Evolutionary conservation across 345 rosid species (phyloP).

Genomic region (Salix exigua): DNA sequence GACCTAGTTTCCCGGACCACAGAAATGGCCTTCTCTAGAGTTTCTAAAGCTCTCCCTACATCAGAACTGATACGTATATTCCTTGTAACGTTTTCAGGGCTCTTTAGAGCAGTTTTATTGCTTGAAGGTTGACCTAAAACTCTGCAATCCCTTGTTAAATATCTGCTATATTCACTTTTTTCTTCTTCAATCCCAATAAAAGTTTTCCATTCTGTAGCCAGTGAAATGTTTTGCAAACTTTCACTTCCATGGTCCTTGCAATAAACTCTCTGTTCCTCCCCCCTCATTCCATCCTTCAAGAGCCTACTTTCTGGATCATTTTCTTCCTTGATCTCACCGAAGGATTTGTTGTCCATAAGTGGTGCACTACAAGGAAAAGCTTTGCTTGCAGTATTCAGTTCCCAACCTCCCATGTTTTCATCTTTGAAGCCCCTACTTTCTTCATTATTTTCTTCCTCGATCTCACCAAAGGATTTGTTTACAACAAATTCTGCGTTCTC

Average conservation of each 20-base stretch:
- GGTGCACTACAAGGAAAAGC: not conserved
- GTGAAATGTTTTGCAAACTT: slow-evolving; percentile 10
- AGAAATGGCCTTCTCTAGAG: slow-evolving; percentile 62
- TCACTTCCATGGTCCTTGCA: slow-evolving; percentile 11
- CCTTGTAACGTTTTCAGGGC: slow-evolving; percentile 30
- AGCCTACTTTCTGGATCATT: not conserved
- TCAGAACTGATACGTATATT: slow-evolving; percentile 45
- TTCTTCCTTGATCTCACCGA: slow-evolving; percentile 14
- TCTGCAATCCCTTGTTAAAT: slow-evolving; percentile 15
- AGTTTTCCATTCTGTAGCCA: slow-evolving; percentile 24
- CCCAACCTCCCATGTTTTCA: not conserved
- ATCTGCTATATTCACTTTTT: slow-evolving; percentile 24
- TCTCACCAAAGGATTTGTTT: slow-evolving; percentile 11
- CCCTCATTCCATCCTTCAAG: slow-evolving; percentile 9
- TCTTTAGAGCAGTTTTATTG: slow-evolving; percentile 3
- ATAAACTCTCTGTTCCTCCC: not conserved
- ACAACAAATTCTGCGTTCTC: not conserved
- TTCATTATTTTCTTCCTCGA: slow-evolving; percentile 14
- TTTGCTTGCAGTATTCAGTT: slow-evolving; percentile 6
- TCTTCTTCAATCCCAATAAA: slow-evolving; percentile 67
- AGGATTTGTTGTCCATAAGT: not conserved
- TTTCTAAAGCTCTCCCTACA: slow-evolving; percentile 72
- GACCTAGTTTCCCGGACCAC: slow-evolving; percentile 38
- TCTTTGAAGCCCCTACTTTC: not conserved
- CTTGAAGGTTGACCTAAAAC: slow-evolving; percentile 8